Evolutionary conservation across 1,139 yeast species (phyloP).

Genomic region (Pichia sp.): DNA sequence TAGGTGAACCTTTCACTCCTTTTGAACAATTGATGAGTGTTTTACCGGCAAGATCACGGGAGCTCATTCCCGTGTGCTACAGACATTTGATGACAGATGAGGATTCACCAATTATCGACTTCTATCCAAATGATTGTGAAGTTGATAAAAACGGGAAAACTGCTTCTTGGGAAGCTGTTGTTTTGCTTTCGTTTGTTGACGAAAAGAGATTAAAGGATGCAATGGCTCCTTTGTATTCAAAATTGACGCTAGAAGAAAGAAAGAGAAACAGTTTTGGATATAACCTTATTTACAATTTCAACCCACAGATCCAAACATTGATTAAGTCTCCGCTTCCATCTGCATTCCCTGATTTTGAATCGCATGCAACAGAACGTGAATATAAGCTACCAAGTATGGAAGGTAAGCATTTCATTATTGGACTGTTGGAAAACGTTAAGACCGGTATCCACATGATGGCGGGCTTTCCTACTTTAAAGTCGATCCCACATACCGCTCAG

Average conservation of each 20-base stretch:
- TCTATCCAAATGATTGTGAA: slow-evolving; percentile 86
- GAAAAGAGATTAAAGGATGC: slow-evolving; percentile 69
- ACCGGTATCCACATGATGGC: slow-evolving; percentile 70
- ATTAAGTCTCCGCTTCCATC: slow-evolving; percentile 80
- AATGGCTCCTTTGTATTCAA: slow-evolving; percentile 59
- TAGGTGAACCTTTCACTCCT: slow-evolving; percentile 81
- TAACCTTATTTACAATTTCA: slow-evolving; percentile 63
- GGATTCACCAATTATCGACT: slow-evolving; percentile 81
- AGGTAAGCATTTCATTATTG: slow-evolving; percentile 46
- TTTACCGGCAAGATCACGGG: slow-evolving; percentile 85
- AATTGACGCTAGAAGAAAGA: slow-evolving; percentile 65
- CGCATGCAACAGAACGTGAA: slow-evolving; percentile 64
- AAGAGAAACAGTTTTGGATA: slow-evolving; percentile 70
- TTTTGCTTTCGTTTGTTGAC: slow-evolving; percentile 90
- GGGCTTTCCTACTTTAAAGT: slow-evolving; percentile 82
- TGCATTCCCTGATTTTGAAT: slow-evolving; percentile 70
- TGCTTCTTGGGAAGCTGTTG: slow-evolving; percentile 98
- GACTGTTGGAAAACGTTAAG: slow-evolving; percentile 64
- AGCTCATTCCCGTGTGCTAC: slow-evolving; percentile 72
- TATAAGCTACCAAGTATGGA: slow-evolving; percentile 51
- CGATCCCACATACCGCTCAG: slow-evolving; percentile 55
- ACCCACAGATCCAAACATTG: slow-evolving; percentile 69
- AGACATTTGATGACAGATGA: slow-evolving; percentile 87
- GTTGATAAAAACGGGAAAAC: slow-evolving; percentile 92
- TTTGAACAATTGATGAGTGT: slow-evolving; percentile 98